Percentiles rank a stretch among this genome's conserved stretches.
Evolutionary conservation across 2,329 filamentous ascomycete genomes (phyloP).

Genomic region (Alternaria panax): DNA sequence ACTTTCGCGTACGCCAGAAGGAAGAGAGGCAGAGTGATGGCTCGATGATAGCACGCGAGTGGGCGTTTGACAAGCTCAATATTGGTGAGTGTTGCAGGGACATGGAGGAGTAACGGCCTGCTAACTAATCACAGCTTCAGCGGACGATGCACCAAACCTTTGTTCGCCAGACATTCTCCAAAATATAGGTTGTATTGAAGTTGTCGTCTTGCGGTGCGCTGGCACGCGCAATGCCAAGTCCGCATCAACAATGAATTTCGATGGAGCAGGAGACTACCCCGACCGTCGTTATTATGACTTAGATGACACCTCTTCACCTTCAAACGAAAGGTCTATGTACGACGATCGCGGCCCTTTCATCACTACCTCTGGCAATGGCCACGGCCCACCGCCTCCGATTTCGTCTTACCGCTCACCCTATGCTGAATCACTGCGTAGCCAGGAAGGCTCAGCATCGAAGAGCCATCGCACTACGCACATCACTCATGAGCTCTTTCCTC

Average conservation of each 20-base stretch:
- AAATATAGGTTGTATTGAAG: constrained; percentile 58
- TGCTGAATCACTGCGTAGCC: constrained; percentile 18
- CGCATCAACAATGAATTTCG: constrained; percentile 35
- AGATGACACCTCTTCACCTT: constrained; percentile 18
- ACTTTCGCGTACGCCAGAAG: constrained; percentile 62
- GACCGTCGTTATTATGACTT: constrained; percentile 22
- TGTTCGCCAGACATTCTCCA: constrained; percentile 44
- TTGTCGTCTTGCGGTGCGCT: constrained; percentile 56
- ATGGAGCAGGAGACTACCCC: constrained; percentile 34
- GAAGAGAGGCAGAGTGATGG: constrained; percentile 59
- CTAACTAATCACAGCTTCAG: constrained; percentile 43
- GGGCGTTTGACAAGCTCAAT: constrained; percentile 61
- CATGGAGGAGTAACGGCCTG: rapidly evolving
- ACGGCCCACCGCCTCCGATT: constrained; percentile 9
- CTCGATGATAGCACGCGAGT: constrained; percentile 59
- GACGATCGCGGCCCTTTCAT: constrained; percentile 26
- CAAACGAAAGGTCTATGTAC: constrained; percentile 11
- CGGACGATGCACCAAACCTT: constrained; percentile 46
- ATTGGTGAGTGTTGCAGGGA: constrained; percentile 49
- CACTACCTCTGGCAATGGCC: not conserved
- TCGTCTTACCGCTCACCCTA: constrained; percentile 24
- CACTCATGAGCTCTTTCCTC: not conserved
- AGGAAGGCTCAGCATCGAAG: constrained; percentile 7
- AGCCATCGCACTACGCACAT: not conserved
- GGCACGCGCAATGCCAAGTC: constrained; percentile 30